Conservation (phyloP, 495 filamentous ascomycete genomes). For the Annulohypoxylon stygium region DNA sequence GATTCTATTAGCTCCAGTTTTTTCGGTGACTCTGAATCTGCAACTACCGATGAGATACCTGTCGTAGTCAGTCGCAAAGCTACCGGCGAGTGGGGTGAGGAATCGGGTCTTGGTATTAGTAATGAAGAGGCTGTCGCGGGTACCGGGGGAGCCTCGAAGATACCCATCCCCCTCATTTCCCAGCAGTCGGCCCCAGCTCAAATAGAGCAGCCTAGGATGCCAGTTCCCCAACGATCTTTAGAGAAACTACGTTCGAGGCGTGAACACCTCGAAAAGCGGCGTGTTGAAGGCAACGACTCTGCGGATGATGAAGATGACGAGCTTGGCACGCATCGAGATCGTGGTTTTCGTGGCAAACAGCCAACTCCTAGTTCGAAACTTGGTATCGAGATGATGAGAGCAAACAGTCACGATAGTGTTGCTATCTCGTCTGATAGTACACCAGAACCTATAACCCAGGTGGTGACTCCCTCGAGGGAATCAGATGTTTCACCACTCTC, state of each 20-base stretch:
- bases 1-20: constrained; percentile 89
- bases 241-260: constrained; percentile 83
- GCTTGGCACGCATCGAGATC: constrained; percentile 71
- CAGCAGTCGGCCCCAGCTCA: constrained; percentile 76
- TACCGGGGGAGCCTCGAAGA: constrained; percentile 49
- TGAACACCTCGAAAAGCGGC: constrained; percentile 79
- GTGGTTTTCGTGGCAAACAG: constrained; percentile 60
- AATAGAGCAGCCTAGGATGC: constrained; percentile 66
- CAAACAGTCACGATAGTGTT: constrained; percentile 89
- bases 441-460: constrained; percentile 56
- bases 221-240: constrained; percentile 74
- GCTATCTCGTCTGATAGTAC: constrained; percentile 62
- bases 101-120: constrained; percentile 78
- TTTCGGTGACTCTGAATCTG: constrained; percentile 85
- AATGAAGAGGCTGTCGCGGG: constrained; percentile 57
- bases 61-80: constrained; percentile 77
- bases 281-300: constrained; percentile 83
- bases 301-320: constrained; percentile 96
- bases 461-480: constrained; percentile 57
- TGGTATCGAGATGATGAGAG: constrained; percentile 95
- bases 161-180: constrained; percentile 68
- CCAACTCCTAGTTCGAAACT: constrained; percentile 77
- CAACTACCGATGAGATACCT: constrained; percentile 81
- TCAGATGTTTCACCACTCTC: constrained; percentile 33
- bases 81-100: constrained; percentile 78